Evolutionary conservation across 78 protist genomes (phyloP).

Genomic region (Pigoraptor vietnamica): DNA sequence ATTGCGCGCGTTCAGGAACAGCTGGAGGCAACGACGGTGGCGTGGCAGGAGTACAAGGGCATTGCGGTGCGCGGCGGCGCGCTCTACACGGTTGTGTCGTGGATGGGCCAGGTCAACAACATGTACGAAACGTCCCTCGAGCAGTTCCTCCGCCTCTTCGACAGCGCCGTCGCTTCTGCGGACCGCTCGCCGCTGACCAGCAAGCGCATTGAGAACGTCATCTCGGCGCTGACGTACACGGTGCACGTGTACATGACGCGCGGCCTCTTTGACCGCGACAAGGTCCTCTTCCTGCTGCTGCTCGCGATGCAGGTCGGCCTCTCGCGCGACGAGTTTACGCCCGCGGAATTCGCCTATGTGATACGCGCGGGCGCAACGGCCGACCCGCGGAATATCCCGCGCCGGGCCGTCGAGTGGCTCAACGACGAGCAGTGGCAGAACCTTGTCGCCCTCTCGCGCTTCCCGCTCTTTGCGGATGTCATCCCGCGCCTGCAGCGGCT

Average conservation of each 20-base stretch:
- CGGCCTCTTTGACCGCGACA: slow-evolving; percentile 80
- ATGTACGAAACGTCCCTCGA: slow-evolving; percentile 69
- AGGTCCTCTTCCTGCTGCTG: slow-evolving; percentile 78
- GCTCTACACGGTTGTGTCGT: slow-evolving; percentile 70
- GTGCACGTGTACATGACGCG: slow-evolving; percentile 57
- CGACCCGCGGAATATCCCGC: slow-evolving; percentile 17
- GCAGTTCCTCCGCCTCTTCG: slow-evolving; percentile 54
- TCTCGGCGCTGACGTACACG: slow-evolving; percentile 40
- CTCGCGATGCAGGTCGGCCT: slow-evolving; percentile 48
- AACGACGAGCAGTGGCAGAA: slow-evolving; percentile 69
- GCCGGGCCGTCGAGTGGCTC: slow-evolving; percentile 57
- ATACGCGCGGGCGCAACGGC: slow-evolving; percentile 73
- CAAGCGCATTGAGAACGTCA: slow-evolving; percentile 50
- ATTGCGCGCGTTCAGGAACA: not conserved
- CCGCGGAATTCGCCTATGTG: not conserved
- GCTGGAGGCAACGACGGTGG: slow-evolving; percentile 1
- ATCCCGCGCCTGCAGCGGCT: slow-evolving; percentile 24
- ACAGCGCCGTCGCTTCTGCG: slow-evolving; percentile 31
- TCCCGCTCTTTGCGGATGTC: slow-evolving; percentile 39
- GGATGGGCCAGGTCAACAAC: slow-evolving; percentile 43
- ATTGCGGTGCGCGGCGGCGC: slow-evolving; percentile 76
- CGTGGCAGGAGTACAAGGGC: slow-evolving; percentile 50
- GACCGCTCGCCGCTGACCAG: slow-evolving; percentile 31
- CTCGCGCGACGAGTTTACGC: slow-evolving; percentile 43
- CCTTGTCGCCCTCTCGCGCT: slow-evolving; percentile 20